A percentile compares a stretch with the other conserved stretches of the same genome.
Evolutionary conservation across 139 green algal species (phyloP).

Genomic region (Chlamydomonas sphaeroides): DNA sequence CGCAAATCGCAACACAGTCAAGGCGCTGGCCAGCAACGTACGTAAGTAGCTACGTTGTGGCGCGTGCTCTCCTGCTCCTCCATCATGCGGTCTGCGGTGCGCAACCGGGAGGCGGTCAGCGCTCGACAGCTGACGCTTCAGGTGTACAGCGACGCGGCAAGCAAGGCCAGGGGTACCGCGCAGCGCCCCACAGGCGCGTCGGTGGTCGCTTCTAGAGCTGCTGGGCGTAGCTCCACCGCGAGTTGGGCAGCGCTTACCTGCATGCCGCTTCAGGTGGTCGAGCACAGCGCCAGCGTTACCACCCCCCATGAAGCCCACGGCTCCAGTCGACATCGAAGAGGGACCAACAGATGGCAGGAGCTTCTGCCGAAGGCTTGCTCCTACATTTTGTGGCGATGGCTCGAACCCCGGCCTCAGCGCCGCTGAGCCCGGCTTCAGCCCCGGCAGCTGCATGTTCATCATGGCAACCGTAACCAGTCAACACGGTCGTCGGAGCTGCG

Average conservation of each 20-base stretch:
- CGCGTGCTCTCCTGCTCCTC: slow-evolving; percentile 32
- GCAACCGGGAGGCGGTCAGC: background rate
- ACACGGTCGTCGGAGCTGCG: too few species aligned
- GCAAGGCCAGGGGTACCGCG: background rate
- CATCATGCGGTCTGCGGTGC: slow-evolving; percentile 21
- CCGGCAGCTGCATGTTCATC: slow-evolving; percentile 7
- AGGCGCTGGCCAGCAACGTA: slow-evolving; percentile 2
- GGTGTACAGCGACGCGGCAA: background rate
- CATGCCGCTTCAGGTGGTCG: slow-evolving; percentile 17
- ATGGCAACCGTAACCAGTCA: background rate
- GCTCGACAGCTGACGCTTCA: background rate
- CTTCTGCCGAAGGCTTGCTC: slow-evolving; percentile 17
- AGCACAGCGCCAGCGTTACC: background rate
- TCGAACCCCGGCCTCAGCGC: background rate
- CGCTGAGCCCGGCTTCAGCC: background rate
- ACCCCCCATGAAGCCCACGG: background rate
- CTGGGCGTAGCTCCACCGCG: background rate
- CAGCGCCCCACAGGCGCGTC: too few species aligned
- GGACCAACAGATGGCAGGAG: background rate
- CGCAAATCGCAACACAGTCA: too few species aligned
- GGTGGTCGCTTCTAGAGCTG: background rate
- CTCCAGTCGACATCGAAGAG: background rate
- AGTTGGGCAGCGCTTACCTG: background rate
- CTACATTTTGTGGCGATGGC: background rate
- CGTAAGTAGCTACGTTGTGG: slow-evolving; percentile 3